phyloP scores from a whole-genome alignment of 352 stramenopile genomes.

The Bremia lactucae region DNA sequence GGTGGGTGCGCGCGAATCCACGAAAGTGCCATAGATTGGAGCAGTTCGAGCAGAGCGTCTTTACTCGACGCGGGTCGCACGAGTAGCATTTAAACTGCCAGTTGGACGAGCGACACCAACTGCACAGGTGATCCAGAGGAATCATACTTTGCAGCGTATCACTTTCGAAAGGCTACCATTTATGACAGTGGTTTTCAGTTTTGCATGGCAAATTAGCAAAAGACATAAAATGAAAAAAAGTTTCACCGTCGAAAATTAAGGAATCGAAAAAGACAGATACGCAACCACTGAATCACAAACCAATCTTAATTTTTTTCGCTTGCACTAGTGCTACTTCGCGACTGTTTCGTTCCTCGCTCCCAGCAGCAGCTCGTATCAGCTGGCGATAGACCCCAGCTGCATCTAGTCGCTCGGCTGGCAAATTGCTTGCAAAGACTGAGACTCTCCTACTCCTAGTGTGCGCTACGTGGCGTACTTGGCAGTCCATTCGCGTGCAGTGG shows the following conservation, averaged over 20 bases:
- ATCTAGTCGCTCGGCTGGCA: not conserved
- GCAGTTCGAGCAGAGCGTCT: constrained; percentile 19
- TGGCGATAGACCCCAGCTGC: constrained; percentile 1
- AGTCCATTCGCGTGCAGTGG: constrained; percentile 94
- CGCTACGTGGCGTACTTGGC: constrained; percentile 98
- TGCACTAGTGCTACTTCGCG: constrained; percentile 23
- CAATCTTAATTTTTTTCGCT: constrained; percentile 22
- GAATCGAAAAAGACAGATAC: not conserved
- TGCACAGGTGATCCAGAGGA: constrained; percentile 13
- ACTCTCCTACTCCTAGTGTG: constrained; percentile 32
- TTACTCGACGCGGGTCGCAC: constrained; percentile 27
- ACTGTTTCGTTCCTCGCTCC: constrained; percentile 13
- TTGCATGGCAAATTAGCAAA: not conserved
- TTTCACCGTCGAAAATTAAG: not conserved
- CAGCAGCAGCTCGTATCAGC: constrained; percentile 4
- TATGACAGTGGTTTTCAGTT: not conserved
- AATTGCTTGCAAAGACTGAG: constrained; percentile 3
- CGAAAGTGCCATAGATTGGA: constrained; percentile 34
- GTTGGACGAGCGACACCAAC: constrained; percentile 22
- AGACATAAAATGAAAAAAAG: not conserved
- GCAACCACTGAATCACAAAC: constrained; percentile 12
- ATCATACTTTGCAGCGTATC: too few relatives aligned
- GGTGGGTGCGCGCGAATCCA: constrained; percentile 23
- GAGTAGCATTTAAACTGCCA: constrained; percentile 25
- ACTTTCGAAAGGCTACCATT: constrained; percentile 4